phyloP scores from a whole-genome alignment of 2,329 filamentous ascomycete species.

The Paecilomyces sp. region DNA sequence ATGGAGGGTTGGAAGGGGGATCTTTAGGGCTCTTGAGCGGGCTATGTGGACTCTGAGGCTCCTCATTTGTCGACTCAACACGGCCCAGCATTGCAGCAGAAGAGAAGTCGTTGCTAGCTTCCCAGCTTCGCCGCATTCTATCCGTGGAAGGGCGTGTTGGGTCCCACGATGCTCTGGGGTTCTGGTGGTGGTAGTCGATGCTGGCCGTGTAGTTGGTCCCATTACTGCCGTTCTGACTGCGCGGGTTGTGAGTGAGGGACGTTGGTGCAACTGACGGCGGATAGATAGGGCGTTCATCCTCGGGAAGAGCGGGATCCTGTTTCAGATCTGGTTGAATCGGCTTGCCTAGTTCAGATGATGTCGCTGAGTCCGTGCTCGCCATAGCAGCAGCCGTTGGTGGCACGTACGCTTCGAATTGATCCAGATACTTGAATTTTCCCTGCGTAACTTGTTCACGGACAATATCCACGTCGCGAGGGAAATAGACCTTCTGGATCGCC shows the following conservation, averaged over 20 bases:
- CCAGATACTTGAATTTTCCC: conserved; percentile 73
- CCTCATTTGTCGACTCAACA: conserved; percentile 59
- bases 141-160: conserved; percentile 77
- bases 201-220: conserved; percentile 76
- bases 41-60: conserved; percentile 20
- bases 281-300: conserved; percentile 89
- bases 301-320: conserved; percentile 62
- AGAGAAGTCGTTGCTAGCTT: conserved; percentile 75
- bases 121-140: neutral
- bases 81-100: conserved; percentile 77
- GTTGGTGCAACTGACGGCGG: conserved; percentile 79
- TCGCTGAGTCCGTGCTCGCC: conserved; percentile 32
- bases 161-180: conserved; percentile 72
- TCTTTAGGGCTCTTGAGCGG: conserved; percentile 27
- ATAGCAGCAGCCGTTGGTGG: conserved; percentile 39
- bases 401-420: conserved; percentile 46
- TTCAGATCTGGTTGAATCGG: conserved; percentile 51
- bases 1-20: conserved; percentile 23
- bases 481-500: conserved; percentile 85
- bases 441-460: conserved; percentile 82
- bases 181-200: conserved; percentile 38
- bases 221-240: conserved; percentile 86
- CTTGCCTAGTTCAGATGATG: conserved; percentile 34
- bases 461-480: conserved; percentile 88
- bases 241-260: conserved; percentile 68